phyloP scores from a whole-genome alignment of 345 rosid genomes.

The Acer saccharum region DNA sequence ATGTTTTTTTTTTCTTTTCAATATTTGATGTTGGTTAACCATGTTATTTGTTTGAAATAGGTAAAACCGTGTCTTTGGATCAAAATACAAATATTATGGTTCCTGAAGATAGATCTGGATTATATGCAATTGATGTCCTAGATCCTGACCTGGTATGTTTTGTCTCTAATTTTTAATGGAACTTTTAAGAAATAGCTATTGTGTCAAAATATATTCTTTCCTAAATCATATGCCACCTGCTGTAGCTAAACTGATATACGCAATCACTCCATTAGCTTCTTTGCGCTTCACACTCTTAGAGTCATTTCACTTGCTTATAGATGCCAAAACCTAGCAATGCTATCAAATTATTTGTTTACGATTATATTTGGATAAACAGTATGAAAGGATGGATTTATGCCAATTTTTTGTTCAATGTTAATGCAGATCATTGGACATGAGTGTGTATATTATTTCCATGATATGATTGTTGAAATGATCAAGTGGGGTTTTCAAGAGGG shows the following conservation, averaged over 20 bases:
- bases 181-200: not conserved
- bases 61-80: slow-evolving; percentile 71
- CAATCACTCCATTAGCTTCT: not conserved
- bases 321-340: not conserved
- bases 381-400: slow-evolving; percentile 3
- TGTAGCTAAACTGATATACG: not conserved
- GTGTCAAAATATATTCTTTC: not conserved
- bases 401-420: slow-evolving; percentile 9
- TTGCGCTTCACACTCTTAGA: not conserved
- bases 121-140: slow-evolving; percentile 80
- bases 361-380: not conserved
- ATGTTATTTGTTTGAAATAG: slow-evolving; percentile 42
- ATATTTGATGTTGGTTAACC: not conserved
- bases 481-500: slow-evolving; percentile 98
- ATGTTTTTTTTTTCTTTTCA: not conserved
- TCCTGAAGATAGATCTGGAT: slow-evolving; percentile 91
- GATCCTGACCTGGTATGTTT: slow-evolving; percentile 91
- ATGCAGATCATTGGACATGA: slow-evolving; percentile 84
- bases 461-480: slow-evolving; percentile 92
- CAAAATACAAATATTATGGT: slow-evolving; percentile 63
- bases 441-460: slow-evolving; percentile 83
- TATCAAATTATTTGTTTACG: not conserved
- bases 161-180: not conserved
- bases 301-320: not conserved
- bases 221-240: not conserved